phyloP scores from a whole-genome alignment of 2,329 filamentous ascomycete species.

The Stemphylium beticola region DNA sequence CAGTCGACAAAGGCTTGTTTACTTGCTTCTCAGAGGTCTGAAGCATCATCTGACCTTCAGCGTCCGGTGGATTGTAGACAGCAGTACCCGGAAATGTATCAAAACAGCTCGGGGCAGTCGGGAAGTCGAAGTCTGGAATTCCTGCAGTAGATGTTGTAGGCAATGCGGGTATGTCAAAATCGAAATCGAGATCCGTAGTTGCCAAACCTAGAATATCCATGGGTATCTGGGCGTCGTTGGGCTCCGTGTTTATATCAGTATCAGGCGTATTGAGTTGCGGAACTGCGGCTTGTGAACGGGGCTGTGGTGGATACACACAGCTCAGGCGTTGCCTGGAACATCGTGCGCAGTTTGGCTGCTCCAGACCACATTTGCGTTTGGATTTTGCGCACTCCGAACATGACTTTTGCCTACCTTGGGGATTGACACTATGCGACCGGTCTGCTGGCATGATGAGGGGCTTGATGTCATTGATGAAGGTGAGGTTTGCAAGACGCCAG shows the following conservation, averaged over 20 bases:
- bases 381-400: slow-evolving; percentile 63
- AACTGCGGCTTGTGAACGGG: background rate
- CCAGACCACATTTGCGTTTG: slow-evolving; percentile 64
- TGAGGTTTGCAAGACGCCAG: slow-evolving; percentile 1
- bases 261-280: background rate
- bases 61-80: background rate
- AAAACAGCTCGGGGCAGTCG: slow-evolving; percentile 55
- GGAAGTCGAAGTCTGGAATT: slow-evolving; percentile 29
- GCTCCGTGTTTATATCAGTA: slow-evolving; percentile 21
- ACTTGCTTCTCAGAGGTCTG: background rate
- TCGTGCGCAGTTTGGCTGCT: slow-evolving; percentile 59
- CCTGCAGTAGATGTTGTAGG: slow-evolving; percentile 6
- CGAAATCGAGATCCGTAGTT: background rate
- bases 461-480: background rate
- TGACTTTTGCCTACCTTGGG: slow-evolving; percentile 57
- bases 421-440: slow-evolving; percentile 23
- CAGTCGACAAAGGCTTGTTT: slow-evolving; percentile 12
- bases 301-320: slow-evolving; percentile 54
- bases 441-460: slow-evolving; percentile 50
- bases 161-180: slow-evolving; percentile 13
- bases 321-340: slow-evolving; percentile 57
- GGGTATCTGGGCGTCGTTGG: background rate
- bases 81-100: slow-evolving; percentile 51
- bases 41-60: background rate
- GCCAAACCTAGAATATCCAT: slow-evolving; percentile 29